Evolutionary conservation across 371 early-diverging fungal genomes (phyloP), one percentile per base, ranked within the genome.

Genomic region (Quaeritorhiza haematococci): DNA sequence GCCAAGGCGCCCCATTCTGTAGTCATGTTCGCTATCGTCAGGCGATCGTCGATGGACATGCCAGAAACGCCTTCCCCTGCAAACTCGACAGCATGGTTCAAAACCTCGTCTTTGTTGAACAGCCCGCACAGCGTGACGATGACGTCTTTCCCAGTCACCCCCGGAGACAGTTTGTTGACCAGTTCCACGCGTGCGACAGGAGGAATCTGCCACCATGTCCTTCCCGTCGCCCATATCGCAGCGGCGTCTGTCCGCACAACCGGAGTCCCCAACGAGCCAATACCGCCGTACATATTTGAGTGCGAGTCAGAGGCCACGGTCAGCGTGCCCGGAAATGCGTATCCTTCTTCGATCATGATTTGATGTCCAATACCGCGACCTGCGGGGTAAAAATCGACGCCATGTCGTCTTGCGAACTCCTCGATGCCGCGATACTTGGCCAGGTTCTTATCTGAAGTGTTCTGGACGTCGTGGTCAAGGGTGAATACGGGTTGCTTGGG

Each of bases 1-100:
- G 94, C 97, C 17, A 96, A 79, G 2, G 95, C 94, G 63, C 97
- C 97, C 97, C 97, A 96, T 69, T 96, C 97, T 21, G 97, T 96
- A 1, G 97, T 94, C 97, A 96, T 94, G 71, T 96, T 96, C 59
- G 95, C 86, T 59, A 96, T 92, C 34, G 95, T 90, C 46, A 96
- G 79, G 26, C 95, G 87, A 58, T 94, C 95, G 62, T 93, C 94
- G 4, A 94, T 78, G 0, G 84, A 76, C 53, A 96, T 61, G 2
- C 65, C 65, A 19, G 68, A 64, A 5, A 89, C 72, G 33, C 88
- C 46, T 10, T 10, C 79, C 41, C 94, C 94, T 32, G 80, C 82
- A 64, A 94, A 94, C 73, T 96, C 97, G 55, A 96, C 86, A 2
- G 94, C 94, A 21, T 86, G 85, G 71, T 96, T 96, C 33, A 96